These are phyloP conservation scores for Aotearoamyces nothofagi DNA, from an alignment of 2,329 filamentous ascomycete species.

Conservation along the genomic window DNA sequence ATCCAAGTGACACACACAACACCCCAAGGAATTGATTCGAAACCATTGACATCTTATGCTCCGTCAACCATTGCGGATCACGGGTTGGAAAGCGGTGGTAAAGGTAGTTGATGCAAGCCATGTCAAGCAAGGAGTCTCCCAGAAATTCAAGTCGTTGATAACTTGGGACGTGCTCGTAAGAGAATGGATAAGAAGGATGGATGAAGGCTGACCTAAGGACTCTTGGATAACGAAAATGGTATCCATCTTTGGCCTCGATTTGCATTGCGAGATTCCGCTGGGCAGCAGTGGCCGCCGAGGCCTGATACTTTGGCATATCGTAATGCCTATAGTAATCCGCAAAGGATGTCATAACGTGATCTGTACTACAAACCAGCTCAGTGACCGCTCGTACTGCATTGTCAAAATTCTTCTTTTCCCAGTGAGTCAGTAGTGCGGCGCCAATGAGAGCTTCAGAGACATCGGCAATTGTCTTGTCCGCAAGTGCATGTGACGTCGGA, in stretches of 20 bases:
- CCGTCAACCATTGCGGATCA: conserved; percentile 92
- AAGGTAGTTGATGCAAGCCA: conserved; percentile 70
- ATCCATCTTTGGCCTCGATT: conserved; percentile 40
- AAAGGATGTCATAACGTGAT: conserved; percentile 57
- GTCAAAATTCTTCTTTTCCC: conserved; percentile 29
- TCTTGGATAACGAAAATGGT: conserved; percentile 59
- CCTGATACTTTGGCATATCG: conserved; percentile 56
- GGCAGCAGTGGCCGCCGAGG: conserved; percentile 39
- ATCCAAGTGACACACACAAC: conserved; percentile 61
- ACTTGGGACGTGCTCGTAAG: conserved; percentile 65
- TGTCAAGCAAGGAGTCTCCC: conserved; percentile 77
- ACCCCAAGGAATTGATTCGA: conserved; percentile 88
- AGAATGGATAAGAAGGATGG: conserved; percentile 66
- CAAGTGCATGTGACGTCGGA: conserved; percentile 48
- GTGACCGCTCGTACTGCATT: conserved; percentile 49
- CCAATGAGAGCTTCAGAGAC: conserved; percentile 92
- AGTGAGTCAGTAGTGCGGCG: conserved; percentile 48
- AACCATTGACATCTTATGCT: conserved; percentile 99
- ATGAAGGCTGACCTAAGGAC: conserved; percentile 75
- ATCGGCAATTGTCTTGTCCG: conserved; percentile 84
- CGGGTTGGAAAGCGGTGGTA: conserved; percentile 62
- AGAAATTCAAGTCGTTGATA: conserved; percentile 91
- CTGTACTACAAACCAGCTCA: conserved; percentile 49
- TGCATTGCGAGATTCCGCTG: conserved; percentile 54
- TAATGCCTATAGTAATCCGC: conserved; percentile 61